Conservation (phyloP, 164 flowering plant species). For the Annona cherimola region DNA sequence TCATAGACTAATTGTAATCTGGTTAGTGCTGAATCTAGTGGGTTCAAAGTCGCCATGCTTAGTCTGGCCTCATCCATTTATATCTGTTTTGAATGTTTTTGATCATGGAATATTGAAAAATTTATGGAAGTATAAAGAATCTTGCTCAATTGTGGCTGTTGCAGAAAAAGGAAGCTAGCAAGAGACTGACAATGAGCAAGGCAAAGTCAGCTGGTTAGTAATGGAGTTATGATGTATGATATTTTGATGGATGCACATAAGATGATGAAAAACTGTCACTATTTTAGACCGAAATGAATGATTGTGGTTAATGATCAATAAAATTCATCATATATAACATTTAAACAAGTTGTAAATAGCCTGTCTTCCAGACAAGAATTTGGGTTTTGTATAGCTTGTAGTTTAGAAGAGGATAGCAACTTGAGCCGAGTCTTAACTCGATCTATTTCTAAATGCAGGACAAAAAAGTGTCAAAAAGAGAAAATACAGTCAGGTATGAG, state of each 20-base stretch:
- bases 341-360: neutral
- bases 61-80: neutral
- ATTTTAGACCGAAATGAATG: neutral
- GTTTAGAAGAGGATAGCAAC: neutral
- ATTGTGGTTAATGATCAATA: neutral
- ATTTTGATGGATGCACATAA: neutral
- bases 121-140: neutral
- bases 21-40: neutral
- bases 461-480: neutral
- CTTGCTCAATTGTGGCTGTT: slow-evolving; percentile 8
- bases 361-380: neutral
- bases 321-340: neutral
- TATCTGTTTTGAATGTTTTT: neutral
- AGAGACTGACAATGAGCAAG: slow-evolving; percentile 22
- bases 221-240: neutral
- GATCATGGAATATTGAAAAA: neutral
- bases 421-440: neutral
- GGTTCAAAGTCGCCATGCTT: neutral
- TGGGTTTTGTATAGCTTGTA: neutral
- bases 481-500: slow-evolving; percentile 15
- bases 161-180: slow-evolving; percentile 29
- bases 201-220: slow-evolving; percentile 28
- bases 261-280: neutral
- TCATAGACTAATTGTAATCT: neutral
- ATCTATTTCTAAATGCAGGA: slow-evolving; percentile 9